Conservation (phyloP, 2,329 filamentous ascomycete species). For the Scedosporium boydii region DNA sequence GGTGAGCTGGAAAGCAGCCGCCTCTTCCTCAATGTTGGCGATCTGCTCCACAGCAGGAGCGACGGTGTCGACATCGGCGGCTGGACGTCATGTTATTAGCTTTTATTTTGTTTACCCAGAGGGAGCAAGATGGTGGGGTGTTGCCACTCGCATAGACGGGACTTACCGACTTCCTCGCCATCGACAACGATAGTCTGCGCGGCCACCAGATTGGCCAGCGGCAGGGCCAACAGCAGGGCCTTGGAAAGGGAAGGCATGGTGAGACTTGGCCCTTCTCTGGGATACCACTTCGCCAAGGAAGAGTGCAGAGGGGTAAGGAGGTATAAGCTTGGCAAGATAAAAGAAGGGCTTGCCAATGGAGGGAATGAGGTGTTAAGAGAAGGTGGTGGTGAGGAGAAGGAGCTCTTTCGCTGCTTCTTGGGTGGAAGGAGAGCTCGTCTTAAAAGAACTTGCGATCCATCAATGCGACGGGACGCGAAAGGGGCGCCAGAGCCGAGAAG, state of each 20-base stretch:
- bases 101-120: background rate
- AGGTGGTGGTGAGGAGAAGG: background rate
- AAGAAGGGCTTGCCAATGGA: constrained; percentile 4
- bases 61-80: background rate
- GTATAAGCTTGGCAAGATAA: background rate
- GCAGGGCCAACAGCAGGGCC: constrained; percentile 1
- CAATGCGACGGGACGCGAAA: background rate
- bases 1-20: constrained; percentile 21
- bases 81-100: background rate
- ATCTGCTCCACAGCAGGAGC: constrained; percentile 3
- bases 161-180: background rate
- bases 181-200: background rate
- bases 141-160: background rate
- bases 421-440: background rate
- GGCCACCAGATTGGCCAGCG: background rate
- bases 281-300: background rate
- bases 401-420: background rate
- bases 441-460: background rate
- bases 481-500: background rate
- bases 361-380: background rate
- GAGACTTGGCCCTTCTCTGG: background rate
- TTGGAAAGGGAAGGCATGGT: constrained; percentile 1
- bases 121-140: no score
- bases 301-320: background rate
- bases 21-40: background rate